phyloP scores from a whole-genome alignment of 2,329 filamentous ascomycete species.

The Madurella fahalii region DNA sequence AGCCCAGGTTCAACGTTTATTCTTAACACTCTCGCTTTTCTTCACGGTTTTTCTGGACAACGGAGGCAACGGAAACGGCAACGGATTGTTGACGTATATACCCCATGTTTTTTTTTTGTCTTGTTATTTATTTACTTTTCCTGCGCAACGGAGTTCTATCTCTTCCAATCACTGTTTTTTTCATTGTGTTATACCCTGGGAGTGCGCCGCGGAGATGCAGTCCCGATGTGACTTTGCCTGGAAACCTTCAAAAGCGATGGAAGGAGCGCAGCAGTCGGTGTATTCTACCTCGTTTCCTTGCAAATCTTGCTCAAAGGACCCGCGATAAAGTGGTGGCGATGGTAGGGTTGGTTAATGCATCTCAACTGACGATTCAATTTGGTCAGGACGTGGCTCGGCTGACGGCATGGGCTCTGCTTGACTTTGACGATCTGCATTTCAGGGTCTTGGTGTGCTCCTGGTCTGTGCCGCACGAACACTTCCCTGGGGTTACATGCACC shows the following conservation, averaged over 20 bases:
- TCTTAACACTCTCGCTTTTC: not conserved
- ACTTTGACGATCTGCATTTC: not conserved
- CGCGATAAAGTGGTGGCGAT: not conserved
- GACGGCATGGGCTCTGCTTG: too few relatives aligned
- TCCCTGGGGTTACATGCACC: not conserved
- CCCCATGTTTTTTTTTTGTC: not conserved
- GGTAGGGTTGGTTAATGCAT: too few relatives aligned
- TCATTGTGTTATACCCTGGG: not conserved
- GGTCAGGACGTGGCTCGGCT: too few relatives aligned
- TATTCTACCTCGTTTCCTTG: not conserved
- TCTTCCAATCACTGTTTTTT: not conserved
- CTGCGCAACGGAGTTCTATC: not conserved
- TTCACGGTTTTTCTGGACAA: not conserved
- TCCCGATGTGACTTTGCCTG: not conserved
- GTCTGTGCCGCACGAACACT: not conserved
- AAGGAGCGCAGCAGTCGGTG: not conserved
- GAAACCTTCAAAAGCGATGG: too few relatives aligned
- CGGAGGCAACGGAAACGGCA: not conserved
- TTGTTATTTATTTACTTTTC: not conserved
- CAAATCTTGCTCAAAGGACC: not conserved
- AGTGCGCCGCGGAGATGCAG: too few relatives aligned
- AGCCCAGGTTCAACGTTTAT: not conserved
- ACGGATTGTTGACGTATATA: not conserved
- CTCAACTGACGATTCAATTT: too few relatives aligned
- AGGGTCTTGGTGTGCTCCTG: not conserved